phyloP scores from a whole-genome alignment of 139 green algal species.

The Asterochloris sp. region DNA sequence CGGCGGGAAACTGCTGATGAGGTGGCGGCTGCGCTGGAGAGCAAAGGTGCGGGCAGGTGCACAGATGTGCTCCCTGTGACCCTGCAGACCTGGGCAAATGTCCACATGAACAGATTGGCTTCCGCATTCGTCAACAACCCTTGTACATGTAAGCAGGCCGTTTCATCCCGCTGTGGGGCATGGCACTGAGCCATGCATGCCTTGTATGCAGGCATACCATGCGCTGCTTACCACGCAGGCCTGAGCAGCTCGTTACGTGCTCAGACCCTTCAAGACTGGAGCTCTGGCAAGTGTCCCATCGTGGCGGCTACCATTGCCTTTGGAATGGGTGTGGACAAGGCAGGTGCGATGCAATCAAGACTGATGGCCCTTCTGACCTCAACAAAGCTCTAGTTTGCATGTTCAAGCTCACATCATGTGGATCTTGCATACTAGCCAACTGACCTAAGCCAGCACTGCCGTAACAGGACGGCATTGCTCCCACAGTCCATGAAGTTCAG shows the following conservation, averaged over 20 bases:
- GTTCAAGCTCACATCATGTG: background rate
- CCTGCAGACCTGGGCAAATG: background rate
- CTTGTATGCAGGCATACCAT: constrained; percentile 24
- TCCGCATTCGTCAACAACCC: background rate
- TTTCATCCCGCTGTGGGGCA: background rate
- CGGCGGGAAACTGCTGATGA: constrained; percentile 35
- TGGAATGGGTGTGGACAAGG: constrained; percentile 76
- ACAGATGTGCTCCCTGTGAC: background rate
- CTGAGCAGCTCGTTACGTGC: constrained; percentile 18
- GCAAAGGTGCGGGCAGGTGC: background rate
- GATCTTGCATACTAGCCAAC: background rate
- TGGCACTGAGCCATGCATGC: background rate
- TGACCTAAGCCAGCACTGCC: background rate
- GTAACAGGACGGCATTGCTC: background rate
- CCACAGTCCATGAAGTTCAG: background rate
- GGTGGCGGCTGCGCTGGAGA: constrained; percentile 28
- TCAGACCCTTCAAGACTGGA: constrained; percentile 46
- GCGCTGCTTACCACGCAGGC: constrained; percentile 57
- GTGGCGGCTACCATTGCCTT: constrained; percentile 79
- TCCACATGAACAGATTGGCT: background rate
- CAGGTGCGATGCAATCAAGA: constrained; percentile 17
- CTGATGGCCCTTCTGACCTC: background rate
- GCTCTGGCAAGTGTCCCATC: constrained; percentile 32
- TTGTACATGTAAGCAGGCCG: background rate
- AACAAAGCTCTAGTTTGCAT: background rate